Base-by-base conservation (phyloP, 108 stramenopile genomes). In the Pseudonitzschia multiseries region DNA sequence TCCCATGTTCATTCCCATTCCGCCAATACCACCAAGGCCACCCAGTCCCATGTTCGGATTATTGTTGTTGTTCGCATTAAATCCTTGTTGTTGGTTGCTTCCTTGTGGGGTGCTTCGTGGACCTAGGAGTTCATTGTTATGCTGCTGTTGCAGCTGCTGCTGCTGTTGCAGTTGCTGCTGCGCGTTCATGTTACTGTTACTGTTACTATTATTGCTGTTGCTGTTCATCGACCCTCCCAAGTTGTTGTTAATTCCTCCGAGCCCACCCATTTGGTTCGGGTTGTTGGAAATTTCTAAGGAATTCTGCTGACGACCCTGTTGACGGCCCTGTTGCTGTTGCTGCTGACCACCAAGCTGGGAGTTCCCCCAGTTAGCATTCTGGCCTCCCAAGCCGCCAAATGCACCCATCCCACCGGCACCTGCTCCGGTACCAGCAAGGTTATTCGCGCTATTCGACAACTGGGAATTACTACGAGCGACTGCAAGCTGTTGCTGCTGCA, bases 401-500 rank as follows among this genome's bases (percentile, higher is more conserved):
- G 9, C 24, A 5, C 33, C 61, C 61, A 62, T 62, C 13, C 61
- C 61, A 40, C 61, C 61, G 61, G 8, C 5, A 14, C 32, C 57
- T 17, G 26, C 29, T 27, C 57, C 61, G 14, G 17, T 29, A 17
- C 26, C 32, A 8, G n/a, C 10, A 10, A 44, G 36, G 70, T 65
- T 66, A 48, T 46, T 62, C 0, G 8, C 24, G 32, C 57, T 56
- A 6, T 44, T 44, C 65, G 75, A 61, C 63, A 77, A 71, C 48
- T 77, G 77, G 0, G 68, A 63, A 40, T 62, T 62, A 2, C 77
- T 70, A 12, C 29, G 56, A 18, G 59, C 60, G 18, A 60, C 60
- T 5, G 18, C 63, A 33, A 68, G 69, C 69, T 70, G 76, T 27
- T 78, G 77, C 51, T 76, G 76, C 67, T 79, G 78, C 78, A 79